Conservation (phyloP, 2,329 filamentous ascomycete genomes). For the Triangularia verruculosa region DNA sequence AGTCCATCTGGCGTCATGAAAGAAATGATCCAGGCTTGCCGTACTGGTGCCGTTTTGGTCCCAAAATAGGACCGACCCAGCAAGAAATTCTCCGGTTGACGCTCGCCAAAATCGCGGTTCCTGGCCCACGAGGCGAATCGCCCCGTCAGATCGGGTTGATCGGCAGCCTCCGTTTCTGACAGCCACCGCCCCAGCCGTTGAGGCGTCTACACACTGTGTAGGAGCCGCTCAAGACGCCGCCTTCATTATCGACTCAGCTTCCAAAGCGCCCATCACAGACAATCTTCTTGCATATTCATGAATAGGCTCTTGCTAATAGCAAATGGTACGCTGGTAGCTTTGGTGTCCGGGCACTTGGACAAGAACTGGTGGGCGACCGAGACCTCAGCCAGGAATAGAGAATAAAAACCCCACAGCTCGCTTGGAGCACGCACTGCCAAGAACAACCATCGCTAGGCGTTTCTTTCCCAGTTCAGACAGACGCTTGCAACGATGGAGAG, state of each 20-base stretch:
- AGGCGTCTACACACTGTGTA: no score
- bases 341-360: background rate
- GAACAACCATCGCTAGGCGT: constrained; percentile 14
- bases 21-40: background rate
- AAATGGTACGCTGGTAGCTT: constrained; percentile 3
- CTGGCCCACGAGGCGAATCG: constrained; percentile 6
- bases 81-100: background rate
- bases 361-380: background rate
- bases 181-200: constrained; percentile 6
- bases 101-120: constrained; percentile 4
- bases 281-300: background rate
- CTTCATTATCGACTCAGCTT: background rate
- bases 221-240: background rate
- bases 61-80: background rate
- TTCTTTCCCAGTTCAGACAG: constrained; percentile 12
- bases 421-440: constrained; percentile 13
- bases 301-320: background rate
- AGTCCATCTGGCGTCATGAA: background rate
- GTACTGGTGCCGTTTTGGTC: background rate
- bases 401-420: constrained; percentile 6
- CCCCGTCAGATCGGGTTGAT: constrained; percentile 5
- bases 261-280: background rate
- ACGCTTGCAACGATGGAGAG: constrained; percentile 11
- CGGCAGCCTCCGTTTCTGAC: background rate
- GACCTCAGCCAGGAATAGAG: background rate